phyloP scores from a whole-genome alignment of 805 yeast species.

The Saccharomycopsis amapae region DNA sequence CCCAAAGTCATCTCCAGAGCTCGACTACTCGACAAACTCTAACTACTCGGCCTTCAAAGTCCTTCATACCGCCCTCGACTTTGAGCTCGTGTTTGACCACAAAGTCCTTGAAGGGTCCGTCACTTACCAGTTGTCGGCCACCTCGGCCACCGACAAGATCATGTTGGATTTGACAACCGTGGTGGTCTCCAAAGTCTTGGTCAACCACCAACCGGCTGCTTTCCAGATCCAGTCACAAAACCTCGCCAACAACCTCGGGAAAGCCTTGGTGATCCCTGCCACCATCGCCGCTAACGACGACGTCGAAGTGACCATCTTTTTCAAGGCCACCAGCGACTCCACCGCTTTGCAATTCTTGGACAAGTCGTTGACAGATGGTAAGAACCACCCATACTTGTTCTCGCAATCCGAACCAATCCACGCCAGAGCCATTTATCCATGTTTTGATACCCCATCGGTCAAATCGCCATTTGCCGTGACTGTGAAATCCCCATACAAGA shows the following conservation, averaged over 20 bases:
- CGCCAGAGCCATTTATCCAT: constrained; percentile 81
- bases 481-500: constrained; percentile 59
- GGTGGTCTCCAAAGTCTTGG: constrained; percentile 35
- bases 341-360: constrained; percentile 84
- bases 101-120: constrained; percentile 52
- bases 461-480: constrained; percentile 57
- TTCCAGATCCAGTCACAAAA: constrained; percentile 29
- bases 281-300: background rate
- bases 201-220: constrained; percentile 33
- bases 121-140: constrained; percentile 34
- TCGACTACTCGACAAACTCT: constrained; percentile 74
- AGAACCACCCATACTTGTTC: constrained; percentile 62
- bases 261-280: constrained; percentile 39
- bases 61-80: constrained; percentile 42
- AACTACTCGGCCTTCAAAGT: constrained; percentile 53
- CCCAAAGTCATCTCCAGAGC: constrained; percentile 33
- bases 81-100: constrained; percentile 49
- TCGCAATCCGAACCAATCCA: constrained; percentile 92
- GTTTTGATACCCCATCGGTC: constrained; percentile 84
- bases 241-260: constrained; percentile 47
- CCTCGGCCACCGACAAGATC: constrained; percentile 32
- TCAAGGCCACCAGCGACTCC: constrained; percentile 63
- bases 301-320: constrained; percentile 38
- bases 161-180: constrained; percentile 65
- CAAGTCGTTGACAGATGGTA: constrained; percentile 68